These are phyloP conservation scores for Musa itinerans DNA, from an alignment of 176 grass and related monocot species.

Conservation along the genomic window DNA sequence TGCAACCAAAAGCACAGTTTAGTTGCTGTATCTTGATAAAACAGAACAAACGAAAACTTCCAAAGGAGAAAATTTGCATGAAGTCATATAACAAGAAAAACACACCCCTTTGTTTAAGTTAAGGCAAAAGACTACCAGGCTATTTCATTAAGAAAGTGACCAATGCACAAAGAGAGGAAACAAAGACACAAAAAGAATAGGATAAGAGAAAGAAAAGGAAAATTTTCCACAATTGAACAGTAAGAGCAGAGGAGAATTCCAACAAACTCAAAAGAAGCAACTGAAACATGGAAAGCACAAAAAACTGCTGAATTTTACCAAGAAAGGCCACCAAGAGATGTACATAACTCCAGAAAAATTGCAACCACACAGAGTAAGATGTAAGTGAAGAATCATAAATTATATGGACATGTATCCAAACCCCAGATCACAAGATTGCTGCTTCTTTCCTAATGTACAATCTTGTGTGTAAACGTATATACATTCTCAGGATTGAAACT, in stretches of 20 bases:
- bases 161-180: no score
- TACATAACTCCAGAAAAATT: not conserved
- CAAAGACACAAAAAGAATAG: no score
- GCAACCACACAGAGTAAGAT: no score
- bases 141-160: no score
- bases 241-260: not conserved
- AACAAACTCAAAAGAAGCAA: not conserved
- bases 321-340: not conserved
- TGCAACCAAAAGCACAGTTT: not conserved
- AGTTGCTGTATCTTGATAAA: not conserved
- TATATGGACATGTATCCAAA: not conserved
- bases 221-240: not conserved
- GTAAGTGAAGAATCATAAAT: no score
- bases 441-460: not conserved
- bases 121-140: not conserved
- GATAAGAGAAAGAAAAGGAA: no score
- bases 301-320: not conserved
- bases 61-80: not conserved
- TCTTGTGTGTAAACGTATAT: not conserved
- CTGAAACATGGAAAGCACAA: not conserved
- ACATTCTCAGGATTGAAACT: not conserved
- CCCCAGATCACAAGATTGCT: not conserved
- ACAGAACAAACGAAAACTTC: not conserved
- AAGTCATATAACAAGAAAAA: not conserved
- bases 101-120: not conserved